Base-by-base conservation (phyloP, 2,329 filamentous ascomycete genomes). In the Pyrenophora graminea region DNA sequence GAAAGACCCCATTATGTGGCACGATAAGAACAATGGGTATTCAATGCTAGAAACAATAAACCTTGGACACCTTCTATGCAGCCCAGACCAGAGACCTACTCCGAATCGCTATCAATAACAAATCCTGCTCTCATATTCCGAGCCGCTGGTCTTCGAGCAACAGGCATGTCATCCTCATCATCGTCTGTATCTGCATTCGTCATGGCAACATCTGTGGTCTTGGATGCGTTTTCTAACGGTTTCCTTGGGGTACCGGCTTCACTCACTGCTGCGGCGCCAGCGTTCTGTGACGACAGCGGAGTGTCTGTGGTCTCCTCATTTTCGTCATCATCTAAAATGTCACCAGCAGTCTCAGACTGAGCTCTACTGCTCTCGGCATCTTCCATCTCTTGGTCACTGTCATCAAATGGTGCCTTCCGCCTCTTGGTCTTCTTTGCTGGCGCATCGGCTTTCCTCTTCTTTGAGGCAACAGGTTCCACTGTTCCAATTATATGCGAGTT, bases 101-200 rank as follows among this genome's bases (percentile, higher is more conserved):
- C 73, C 21, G 72, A 74, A 62, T 78, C 76, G 48, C 77, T 77
- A 39, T 76, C 75, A 61, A 78, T 63, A 33, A 79, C 62, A 53
- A 79, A 77, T 0, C 74, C 76, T 32, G 73, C 76, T 44, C 76
- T 66, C 36, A 66, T 68, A 40, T 63, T 72, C 25, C 76, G 70
- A 33, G 70, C 70, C 13, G 62, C 62, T 12, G 68, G 64, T 45
- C 73, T 73, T 7, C 67, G 64, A 12, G 67, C 61, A 15, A 71
- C 67, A 39, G 70, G 61, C 34, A 59, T 67, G 34, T 74, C 73
- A 1, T 66, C 59, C 4, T 78, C 74, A 4, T 77, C 74, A 4
- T 75, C 74, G 23, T 75, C 72, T 31, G 70, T 66, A 23, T 67
- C 61, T 17, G 53, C 60, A 33, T 68, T 67, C 21, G 39, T 51